Base-by-base conservation (phyloP, 768 basidiomycete species). In the Coprinopsis sp. region DNA sequence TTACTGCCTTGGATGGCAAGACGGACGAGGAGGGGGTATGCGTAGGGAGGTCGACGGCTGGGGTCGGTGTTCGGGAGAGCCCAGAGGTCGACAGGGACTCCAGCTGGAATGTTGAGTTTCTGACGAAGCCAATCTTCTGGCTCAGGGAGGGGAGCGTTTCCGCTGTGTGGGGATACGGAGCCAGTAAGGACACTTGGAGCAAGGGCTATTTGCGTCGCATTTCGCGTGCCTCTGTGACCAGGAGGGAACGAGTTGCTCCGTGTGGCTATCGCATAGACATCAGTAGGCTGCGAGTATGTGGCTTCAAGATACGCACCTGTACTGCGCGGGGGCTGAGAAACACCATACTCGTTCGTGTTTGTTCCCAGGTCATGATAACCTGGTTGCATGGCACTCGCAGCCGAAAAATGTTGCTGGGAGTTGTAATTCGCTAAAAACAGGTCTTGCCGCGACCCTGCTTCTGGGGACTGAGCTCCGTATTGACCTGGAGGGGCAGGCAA, bases 1-100 rank as follows among this genome's bases (percentile, higher is more conserved):
- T 71, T 69, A 49, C 81, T 85, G 0, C 80, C 81, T 30, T 77
- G 73, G 30, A 87, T 87, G 0, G 85, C 85, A 8, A 84, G 67
- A 50, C 83, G 75, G 24, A 81, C 62, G 5, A 72, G 50, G 30
- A 53, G 37, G 4, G 57, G 57, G 27, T 53, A 51, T 4, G 59
- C 57, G 1, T 66, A 65, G 3, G 61, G 60, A 2, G 77, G 77
- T 33, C 66, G 70, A 37, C 65, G 62, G 1, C 70, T 72, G 2
- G 53, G 47, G 13, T 59, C 57, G 0, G 72, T 69, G 22, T 77
- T 71, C 0, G 71, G 67, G 10, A 78, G 31, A 0, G 72, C 63
- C 38, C 52, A 55, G 3, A 79, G 60, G 34, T 58, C 62, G 33
- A 77, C 52, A 0, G 51, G 44, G 4, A 54, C 54, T 6, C 58